Base-by-base conservation (phyloP, 2,329 filamentous ascomycete genomes). In the Botrytis tulipae region DNA sequence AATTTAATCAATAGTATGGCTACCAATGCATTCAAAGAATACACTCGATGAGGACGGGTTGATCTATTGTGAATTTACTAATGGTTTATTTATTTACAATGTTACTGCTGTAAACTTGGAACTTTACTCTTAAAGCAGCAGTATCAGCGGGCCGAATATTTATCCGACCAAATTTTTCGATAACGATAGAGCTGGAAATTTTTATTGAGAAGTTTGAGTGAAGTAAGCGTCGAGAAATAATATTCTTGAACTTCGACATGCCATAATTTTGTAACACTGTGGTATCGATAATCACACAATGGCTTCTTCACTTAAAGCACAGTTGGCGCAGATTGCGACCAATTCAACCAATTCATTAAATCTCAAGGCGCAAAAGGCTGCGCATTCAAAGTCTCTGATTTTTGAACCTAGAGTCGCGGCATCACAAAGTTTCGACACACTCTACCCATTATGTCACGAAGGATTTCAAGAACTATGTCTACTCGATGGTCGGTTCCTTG, bases 351-450 rank as follows among this genome's bases (percentile, higher is more conserved):
- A 95, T 81, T 92, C 95, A 78, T 89, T 98, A 80, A 93, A 98
- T 82, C 88, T 97, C 79, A 97, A 97, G 84, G 93, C 95, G 80
- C 94, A 98, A 84, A 95, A 94, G 83, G 90, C 92, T 75, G 90
- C 93, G 76, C 96, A 99, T 84, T 93, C 93, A 77, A 95, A 98
- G 83, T 99, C 96, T 71, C 85, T 99, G 75, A 93, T 99, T 74
- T 99, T 97, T 85, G 95, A 97, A 79, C 88, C 93, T 74, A 90
- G 91, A 80, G 87, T 95, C 78, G 96, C 96, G 69, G 91, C 92
- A 9, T 91, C 90, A 25, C 96, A 99, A 84, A 96, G 91, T 80
- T 97, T 95, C 82, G 93, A 97, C 80, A 93, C 91, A 7, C 88
- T 99, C 74, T 98, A 93, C 82, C 89, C 92, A 73, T 89, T 97